A percentile compares a stretch with the other conserved stretches of the same genome.
phyloP scores from a whole-genome alignment of 805 yeast genomes.

The Jamesozyma gamospora region DNA sequence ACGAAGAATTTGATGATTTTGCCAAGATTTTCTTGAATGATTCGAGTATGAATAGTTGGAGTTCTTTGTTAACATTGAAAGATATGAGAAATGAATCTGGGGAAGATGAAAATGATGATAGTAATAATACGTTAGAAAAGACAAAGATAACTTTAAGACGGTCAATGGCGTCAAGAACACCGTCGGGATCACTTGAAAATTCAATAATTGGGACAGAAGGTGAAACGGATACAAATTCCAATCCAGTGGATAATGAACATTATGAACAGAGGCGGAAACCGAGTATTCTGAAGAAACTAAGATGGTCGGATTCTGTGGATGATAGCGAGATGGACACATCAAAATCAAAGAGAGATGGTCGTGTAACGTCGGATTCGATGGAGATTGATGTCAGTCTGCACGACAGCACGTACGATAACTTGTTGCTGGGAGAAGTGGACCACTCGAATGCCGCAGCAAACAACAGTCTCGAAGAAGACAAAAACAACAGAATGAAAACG shows the following conservation, averaged over 20 bases:
- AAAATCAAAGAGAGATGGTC: not conserved
- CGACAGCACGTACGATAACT: conserved; percentile 8
- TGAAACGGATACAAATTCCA: not conserved
- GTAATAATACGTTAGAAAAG: not conserved
- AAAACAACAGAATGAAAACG: not conserved
- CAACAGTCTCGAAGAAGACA: not conserved
- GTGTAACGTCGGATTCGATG: not conserved
- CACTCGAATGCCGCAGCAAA: not conserved
- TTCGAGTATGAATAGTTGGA: not conserved
- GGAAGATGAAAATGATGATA: not conserved
- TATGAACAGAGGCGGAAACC: not conserved
- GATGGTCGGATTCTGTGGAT: conserved; percentile 3
- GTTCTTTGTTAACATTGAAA: not conserved
- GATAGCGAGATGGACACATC: not conserved
- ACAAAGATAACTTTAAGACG: not conserved
- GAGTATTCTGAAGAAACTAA: conserved; percentile 1
- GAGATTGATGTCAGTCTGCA: conserved; percentile 19
- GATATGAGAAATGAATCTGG: not conserved
- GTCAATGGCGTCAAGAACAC: not conserved
- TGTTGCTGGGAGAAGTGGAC: not conserved
- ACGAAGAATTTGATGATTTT: conserved; percentile 30
- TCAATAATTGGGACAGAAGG: not conserved
- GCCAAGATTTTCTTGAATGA: conserved; percentile 11
- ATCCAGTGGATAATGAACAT: not conserved
- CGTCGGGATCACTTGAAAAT: not conserved